Evolutionary conservation across 116 monocot genomes (phyloP).

Genomic region (Cymodocea nodosa): DNA sequence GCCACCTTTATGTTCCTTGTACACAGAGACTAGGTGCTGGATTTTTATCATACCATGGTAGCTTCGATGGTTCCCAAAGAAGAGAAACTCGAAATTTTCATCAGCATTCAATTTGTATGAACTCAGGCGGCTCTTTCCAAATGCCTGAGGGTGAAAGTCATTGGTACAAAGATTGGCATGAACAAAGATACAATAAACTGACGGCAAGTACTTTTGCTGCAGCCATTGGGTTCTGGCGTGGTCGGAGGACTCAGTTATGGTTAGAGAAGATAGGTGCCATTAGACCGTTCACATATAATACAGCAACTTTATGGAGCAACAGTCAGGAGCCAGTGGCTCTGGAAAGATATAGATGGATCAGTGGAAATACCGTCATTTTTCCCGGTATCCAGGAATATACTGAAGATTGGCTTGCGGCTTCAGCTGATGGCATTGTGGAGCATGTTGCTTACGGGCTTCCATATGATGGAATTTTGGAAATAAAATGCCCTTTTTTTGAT

Average conservation of each 20-base stretch:
- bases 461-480: constrained; percentile 22
- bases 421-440: constrained; percentile 17
- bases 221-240: constrained; percentile 20
- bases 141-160: neutral
- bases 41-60: constrained; percentile 2
- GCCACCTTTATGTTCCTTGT: neutral
- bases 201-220: constrained; percentile 29
- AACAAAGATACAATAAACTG: constrained; percentile 17
- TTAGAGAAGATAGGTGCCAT: constrained; percentile 17
- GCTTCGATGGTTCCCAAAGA: neutral
- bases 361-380: constrained; percentile 7
- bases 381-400: constrained; percentile 12
- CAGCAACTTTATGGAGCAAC: constrained; percentile 13
- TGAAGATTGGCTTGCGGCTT: constrained; percentile 22
- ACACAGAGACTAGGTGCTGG: neutral
- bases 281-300: constrained; percentile 10
- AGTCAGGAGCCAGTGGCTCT: constrained; percentile 10
- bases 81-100: neutral
- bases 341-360: constrained; percentile 10
- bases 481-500: constrained; percentile 22
- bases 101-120: neutral
- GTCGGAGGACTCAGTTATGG: constrained; percentile 25
- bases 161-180: constrained; percentile 17
- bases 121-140: neutral
- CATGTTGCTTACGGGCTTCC: constrained; percentile 2